phyloP scores from a whole-genome alignment of 495 filamentous ascomycete genomes.

The Cryomyces antarcticus region DNA sequence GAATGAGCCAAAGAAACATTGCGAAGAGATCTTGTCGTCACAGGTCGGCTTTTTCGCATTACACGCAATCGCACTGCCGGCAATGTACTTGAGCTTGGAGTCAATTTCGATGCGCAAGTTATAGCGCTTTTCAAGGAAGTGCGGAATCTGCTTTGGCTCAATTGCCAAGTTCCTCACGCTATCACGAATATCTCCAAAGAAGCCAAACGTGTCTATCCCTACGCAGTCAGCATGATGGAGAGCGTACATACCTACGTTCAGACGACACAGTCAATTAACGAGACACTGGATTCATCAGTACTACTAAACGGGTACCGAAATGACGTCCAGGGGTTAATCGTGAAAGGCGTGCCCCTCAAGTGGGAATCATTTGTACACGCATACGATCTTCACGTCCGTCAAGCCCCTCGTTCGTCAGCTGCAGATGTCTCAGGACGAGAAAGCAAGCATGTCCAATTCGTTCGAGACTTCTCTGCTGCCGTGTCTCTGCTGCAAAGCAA shows the following conservation, averaged over 20 bases:
- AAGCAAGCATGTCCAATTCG: conserved; percentile 89
- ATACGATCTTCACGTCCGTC: conserved; percentile 76
- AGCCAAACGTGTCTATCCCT: conserved; percentile 90
- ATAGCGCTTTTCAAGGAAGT: conserved; percentile 98
- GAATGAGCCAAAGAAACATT: conserved; percentile 86
- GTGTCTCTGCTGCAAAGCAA: conserved; percentile 77
- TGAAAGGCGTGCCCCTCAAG: conserved; percentile 68
- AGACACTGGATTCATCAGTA: conserved; percentile 70
- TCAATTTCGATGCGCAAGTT: conserved; percentile 94
- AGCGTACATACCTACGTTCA: conserved; percentile 78
- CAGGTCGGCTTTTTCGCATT: conserved; percentile 79
- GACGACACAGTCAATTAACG: conserved; percentile 57
- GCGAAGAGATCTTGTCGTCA: conserved; percentile 68
- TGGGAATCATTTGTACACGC: conserved; percentile 97
- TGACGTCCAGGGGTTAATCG: conserved; percentile 59
- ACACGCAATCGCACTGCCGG: conserved; percentile 67
- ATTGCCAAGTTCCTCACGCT: conserved; percentile 75
- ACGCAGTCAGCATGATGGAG: conserved; percentile 95
- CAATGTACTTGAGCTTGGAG: conserved; percentile 64
- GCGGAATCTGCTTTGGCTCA: conserved; percentile 85
- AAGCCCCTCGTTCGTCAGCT: conserved; percentile 26
- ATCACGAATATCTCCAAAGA: conserved; percentile 94
- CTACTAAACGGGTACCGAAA: conserved; percentile 79
- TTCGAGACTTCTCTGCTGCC: conserved; percentile 71
- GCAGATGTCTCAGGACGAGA: conserved; percentile 27